Base-by-base conservation (phyloP, 306 rosid genomes). In the Crotalaria pallida region DNA sequence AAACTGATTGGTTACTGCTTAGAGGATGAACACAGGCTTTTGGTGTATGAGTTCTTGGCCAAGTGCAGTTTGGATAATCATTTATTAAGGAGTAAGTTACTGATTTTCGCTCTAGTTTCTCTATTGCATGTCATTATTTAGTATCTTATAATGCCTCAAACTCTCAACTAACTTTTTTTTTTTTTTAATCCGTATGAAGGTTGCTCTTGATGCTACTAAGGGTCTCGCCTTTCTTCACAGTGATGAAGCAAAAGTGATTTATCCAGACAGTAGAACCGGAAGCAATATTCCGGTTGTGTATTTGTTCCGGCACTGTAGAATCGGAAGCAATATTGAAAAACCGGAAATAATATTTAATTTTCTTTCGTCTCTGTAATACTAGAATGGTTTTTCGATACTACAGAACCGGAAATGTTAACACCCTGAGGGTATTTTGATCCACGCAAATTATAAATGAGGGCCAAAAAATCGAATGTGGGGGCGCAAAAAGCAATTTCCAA, bases 191-290 rank as follows among this genome's bases (percentile, higher is more conserved):
- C 90, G 99, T 0, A 75, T 94, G 91, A 94, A 82, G n/a, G n/a
- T n/a, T n/a, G n/a, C n/a, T n/a, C n/a, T n/a, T n/a, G n/a, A n/a
- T n/a, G n/a, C n/a, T n/a, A 97, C 99, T 9, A 90, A 80, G 74
- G 99, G 99, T 73, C 86, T 94, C 73, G 99, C 92, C 47, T 94
- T 69, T 78, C 99, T 94, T 79, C 99, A 94, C 45, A 91, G 99
- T n/a, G 99, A 91, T 3, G 83, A 89, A 80, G 99, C 85, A 15
- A 89, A 82, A 91, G 99, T 94, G 77, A 94, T 94, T 53, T 94
- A 87, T 29, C 84, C 97, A 22, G 99, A 94, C 85, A 83, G 91
- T 15, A 94, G 91, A 74, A 72, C 96, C n/a, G n/a, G n/a, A n/a
- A n/a, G n/a, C n/a, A n/a, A n/a, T n/a, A n/a, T n/a, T n/a, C n/a